Percentiles rank a stretch among this genome's conserved stretches.
Conservation (phyloP, 176 grass and related monocot species). For the Poa pratensis region DNA sequence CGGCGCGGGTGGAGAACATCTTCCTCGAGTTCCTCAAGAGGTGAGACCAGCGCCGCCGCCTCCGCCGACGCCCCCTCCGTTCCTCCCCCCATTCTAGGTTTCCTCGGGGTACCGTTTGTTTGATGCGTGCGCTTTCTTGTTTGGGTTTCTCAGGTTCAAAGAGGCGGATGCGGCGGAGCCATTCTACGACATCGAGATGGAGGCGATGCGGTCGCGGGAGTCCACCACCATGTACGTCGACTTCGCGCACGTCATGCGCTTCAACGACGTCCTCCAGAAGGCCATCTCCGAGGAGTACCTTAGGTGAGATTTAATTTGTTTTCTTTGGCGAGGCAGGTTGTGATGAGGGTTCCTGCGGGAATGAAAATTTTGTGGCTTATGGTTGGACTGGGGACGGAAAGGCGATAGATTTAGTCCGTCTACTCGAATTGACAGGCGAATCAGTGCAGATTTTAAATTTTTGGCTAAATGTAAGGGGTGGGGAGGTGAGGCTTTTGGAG, state of each 20-base stretch:
- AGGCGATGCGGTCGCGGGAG: slow-evolving; percentile 80
- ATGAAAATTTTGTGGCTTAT: not conserved
- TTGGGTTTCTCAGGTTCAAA: slow-evolving; percentile 63
- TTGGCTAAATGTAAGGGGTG: not conserved
- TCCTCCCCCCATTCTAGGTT: slow-evolving; percentile 11
- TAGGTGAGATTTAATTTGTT: slow-evolving; percentile 48
- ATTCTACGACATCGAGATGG: slow-evolving; percentile 85
- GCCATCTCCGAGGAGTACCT: slow-evolving; percentile 96
- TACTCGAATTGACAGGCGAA: not conserved
- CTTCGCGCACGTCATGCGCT: slow-evolving; percentile 92
- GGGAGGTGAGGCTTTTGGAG: not conserved
- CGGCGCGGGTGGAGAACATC: slow-evolving; percentile 89
- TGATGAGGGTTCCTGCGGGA: not conserved
- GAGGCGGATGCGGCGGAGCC: slow-evolving; percentile 68
- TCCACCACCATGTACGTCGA: slow-evolving; percentile 94
- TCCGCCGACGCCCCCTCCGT: not conserved
- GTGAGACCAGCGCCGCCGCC: slow-evolving; percentile 37
- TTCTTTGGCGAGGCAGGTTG: not conserved
- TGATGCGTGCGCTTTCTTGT: not conserved
- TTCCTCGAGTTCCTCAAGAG: slow-evolving; percentile 98
- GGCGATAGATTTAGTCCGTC: not conserved
- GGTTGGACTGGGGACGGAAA: not conserved
- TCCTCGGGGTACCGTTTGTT: not conserved
- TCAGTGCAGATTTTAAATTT: not conserved
- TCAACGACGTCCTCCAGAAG: slow-evolving; percentile 94